phyloP scores from a whole-genome alignment of 352 stramenopile genomes.

The Pythium sp. region DNA sequence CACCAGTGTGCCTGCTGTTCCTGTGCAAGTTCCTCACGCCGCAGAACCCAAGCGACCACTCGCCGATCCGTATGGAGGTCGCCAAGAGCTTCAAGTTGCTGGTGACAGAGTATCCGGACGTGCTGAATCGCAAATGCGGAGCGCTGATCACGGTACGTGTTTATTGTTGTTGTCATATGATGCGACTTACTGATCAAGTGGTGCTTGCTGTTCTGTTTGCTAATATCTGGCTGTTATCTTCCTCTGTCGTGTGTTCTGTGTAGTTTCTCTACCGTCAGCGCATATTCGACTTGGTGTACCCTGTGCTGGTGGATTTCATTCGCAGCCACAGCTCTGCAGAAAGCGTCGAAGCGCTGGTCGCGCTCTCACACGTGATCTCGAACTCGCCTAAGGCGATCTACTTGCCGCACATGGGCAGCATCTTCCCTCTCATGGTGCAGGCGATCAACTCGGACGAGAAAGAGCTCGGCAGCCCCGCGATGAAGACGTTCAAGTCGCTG shows the following conservation, averaged over 20 bases:
- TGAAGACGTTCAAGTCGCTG: slow-evolving; percentile 74
- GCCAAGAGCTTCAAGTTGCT: slow-evolving; percentile 80
- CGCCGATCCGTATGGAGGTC: slow-evolving; percentile 63
- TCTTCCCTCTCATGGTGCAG: slow-evolving; percentile 83
- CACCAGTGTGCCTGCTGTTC: slow-evolving; percentile 66
- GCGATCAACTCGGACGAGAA: slow-evolving; percentile 73
- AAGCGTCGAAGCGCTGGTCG: slow-evolving; percentile 68
- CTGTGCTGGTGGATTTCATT: slow-evolving; percentile 65
- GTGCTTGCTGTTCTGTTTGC: background rate
- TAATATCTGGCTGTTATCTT: background rate
- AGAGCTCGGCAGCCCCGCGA: slow-evolving; percentile 74
- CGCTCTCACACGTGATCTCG: slow-evolving; percentile 76
- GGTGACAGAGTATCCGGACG: slow-evolving; percentile 73
- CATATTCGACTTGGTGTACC: slow-evolving; percentile 78
- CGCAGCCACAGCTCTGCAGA: slow-evolving; percentile 31
- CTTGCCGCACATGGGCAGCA: slow-evolving; percentile 65
- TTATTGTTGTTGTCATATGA: background rate
- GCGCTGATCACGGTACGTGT: slow-evolving; percentile 68
- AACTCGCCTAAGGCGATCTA: slow-evolving; percentile 82
- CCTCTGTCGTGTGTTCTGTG: background rate
- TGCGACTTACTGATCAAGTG: background rate
- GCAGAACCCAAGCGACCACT: slow-evolving; percentile 23
- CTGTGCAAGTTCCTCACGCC: slow-evolving; percentile 66
- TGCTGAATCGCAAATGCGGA: slow-evolving; percentile 83
- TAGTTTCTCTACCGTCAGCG: slow-evolving; percentile 82